A percentile compares a stretch with the other conserved stretches of the same genome.
phyloP scores from a whole-genome alignment of 768 basidiomycete species.

The Collybia sordida region DNA sequence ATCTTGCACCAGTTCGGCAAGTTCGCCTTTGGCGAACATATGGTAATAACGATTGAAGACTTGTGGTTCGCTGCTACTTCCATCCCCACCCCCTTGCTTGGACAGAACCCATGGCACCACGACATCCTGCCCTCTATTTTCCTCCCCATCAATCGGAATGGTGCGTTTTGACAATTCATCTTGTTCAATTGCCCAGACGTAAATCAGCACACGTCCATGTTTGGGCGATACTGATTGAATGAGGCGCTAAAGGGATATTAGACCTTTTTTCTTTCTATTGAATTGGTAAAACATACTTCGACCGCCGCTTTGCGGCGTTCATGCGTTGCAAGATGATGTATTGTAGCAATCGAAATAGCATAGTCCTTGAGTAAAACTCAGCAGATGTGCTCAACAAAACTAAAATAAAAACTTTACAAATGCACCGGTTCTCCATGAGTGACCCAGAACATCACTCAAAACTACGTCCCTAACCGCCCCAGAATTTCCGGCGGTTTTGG shows the following conservation, averaged over 20 bases:
- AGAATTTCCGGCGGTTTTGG: conserved; percentile 56
- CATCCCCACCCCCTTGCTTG: conserved; percentile 23
- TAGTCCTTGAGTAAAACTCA: conserved; percentile 65
- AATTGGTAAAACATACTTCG: conserved; percentile 48
- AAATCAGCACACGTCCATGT: conserved; percentile 83
- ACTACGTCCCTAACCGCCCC: conserved; percentile 65
- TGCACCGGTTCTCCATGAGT: conserved; percentile 70
- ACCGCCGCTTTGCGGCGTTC: conserved; percentile 72
- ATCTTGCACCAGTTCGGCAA: conserved; percentile 54
- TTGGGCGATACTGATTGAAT: conserved; percentile 61
- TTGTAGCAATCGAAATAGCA: conserved; percentile 95
- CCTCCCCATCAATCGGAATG: conserved; percentile 40
- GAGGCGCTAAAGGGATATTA: conserved; percentile 44
- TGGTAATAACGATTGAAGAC: conserved; percentile 93
- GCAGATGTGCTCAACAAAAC: background rate
- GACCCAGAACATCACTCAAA: conserved; percentile 72
- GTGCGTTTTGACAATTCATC: conserved; percentile 78
- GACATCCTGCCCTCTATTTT: conserved; percentile 66
- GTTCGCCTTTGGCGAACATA: conserved; percentile 86
- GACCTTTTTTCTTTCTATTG: background rate
- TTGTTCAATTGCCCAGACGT: conserved; percentile 98
- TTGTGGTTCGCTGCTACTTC: conserved; percentile 27
- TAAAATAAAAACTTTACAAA: conserved; percentile 55
- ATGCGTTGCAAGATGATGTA: conserved; percentile 89
- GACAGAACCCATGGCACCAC: conserved; percentile 87